A percentile compares a stretch with the other conserved stretches of the same genome.
These are phyloP conservation scores for Sporisorium iseilematis-ciliati DNA, from an alignment of 1,284 basidiomycete genomes.

Conservation along the genomic window DNA sequence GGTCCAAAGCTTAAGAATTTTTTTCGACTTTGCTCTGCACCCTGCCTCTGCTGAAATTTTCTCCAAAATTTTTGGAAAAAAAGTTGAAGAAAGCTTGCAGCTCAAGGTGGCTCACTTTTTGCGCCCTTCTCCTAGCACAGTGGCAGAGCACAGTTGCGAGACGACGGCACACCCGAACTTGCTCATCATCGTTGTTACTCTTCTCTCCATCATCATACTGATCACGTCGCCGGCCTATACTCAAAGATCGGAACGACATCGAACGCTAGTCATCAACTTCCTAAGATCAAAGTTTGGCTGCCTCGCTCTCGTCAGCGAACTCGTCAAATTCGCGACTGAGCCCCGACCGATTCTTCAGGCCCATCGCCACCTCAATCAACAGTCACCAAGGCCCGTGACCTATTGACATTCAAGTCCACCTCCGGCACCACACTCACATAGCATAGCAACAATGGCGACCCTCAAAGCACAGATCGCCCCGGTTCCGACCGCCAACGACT, in stretches of 20 bases:
- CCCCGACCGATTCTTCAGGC: background rate
- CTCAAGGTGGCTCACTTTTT: background rate
- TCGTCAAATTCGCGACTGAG: background rate
- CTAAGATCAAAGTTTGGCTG: background rate
- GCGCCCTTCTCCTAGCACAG: background rate
- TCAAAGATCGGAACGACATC: constrained; percentile 7
- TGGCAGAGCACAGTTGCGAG: background rate
- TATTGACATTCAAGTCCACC: background rate
- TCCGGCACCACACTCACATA: background rate
- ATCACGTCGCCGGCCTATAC: constrained; percentile 9
- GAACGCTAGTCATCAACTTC: constrained; percentile 2
- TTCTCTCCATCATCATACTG: constrained; percentile 13
- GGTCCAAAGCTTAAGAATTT: constrained; percentile 6
- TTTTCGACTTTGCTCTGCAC: background rate
- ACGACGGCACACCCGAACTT: too few relatives aligned
- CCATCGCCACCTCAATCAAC: constrained; percentile 2
- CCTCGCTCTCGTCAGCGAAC: background rate
- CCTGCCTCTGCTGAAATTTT: background rate
- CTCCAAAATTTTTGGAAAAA: constrained; percentile 9
- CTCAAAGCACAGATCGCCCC: constrained; percentile 80
- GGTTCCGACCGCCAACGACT: constrained; percentile 93
- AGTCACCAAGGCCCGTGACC: background rate
- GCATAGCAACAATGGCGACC: constrained; percentile 50
- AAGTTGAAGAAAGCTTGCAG: background rate
- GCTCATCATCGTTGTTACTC: background rate